Evolutionary conservation across 164 flowering plant species (phyloP).

Genomic region (Dillenia suffruticosa): DNA sequence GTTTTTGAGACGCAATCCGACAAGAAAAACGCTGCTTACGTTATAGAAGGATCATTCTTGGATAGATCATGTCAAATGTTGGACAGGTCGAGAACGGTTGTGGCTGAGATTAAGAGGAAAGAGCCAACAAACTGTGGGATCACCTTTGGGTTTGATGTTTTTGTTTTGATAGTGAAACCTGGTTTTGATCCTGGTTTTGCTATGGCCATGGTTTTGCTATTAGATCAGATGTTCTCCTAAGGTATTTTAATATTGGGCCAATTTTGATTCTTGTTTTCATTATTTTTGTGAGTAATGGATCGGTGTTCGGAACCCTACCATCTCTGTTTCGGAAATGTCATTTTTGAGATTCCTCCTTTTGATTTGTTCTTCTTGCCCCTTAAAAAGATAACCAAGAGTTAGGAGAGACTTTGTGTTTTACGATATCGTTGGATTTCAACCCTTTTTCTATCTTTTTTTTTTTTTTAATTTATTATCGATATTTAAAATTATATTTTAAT

Average conservation of each 20-base stretch:
- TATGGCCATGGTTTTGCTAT: conserved; percentile 46
- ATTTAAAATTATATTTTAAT: no score
- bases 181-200: conserved; percentile 46
- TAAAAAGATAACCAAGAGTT: no score
- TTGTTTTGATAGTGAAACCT: conserved; percentile 31
- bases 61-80: conserved; percentile 44
- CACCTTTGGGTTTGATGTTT: conserved; percentile 51
- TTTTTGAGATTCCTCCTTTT: no score
- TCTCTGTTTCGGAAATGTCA: no score
- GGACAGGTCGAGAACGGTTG: conserved; percentile 33
- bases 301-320: no score
- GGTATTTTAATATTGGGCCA: background rate
- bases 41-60: conserved; percentile 47
- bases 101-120: conserved; percentile 54
- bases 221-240: conserved; percentile 61
- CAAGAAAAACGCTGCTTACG: conserved; percentile 17
- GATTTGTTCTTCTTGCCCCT: no score
- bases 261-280: no score
- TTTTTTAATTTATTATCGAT: no score
- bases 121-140: conserved; percentile 28
- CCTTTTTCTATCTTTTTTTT: no score
- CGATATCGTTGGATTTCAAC: no score
- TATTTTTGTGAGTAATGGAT: no score
- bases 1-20: conserved; percentile 15
- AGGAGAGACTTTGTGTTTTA: no score